A percentile compares a stretch with the other conserved stretches of the same genome.
Conservation (phyloP, 208 protist species). For the Leishmania tropica region DNA sequence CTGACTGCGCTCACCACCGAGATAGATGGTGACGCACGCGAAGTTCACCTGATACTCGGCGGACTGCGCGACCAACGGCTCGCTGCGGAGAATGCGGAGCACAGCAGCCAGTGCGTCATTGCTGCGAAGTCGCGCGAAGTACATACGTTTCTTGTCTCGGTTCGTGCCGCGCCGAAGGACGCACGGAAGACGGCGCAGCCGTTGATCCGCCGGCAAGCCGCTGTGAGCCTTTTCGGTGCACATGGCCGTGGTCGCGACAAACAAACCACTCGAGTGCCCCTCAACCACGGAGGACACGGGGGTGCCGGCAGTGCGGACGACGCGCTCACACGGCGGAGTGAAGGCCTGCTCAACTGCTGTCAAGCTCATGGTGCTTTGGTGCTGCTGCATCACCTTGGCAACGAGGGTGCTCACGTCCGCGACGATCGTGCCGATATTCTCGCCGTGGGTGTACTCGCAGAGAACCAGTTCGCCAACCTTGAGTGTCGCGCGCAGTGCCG, state of each 20-base stretch:
- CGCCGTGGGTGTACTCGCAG: slow-evolving; percentile 54
- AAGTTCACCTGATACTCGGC: slow-evolving; percentile 87
- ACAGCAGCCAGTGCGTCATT: slow-evolving; percentile 53
- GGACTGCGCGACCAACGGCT: slow-evolving; percentile 32
- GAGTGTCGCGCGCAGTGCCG: slow-evolving; percentile 32
- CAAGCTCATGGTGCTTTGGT: not conserved
- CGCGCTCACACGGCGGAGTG: slow-evolving; percentile 3
- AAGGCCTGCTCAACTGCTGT: not conserved
- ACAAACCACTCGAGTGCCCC: not conserved
- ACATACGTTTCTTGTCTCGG: slow-evolving; percentile 77
- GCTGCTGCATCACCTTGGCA: slow-evolving; percentile 7
- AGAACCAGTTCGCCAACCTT: slow-evolving; percentile 68
- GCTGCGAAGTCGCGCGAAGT: slow-evolving; percentile 69
- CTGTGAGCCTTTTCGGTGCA: slow-evolving; percentile 17
- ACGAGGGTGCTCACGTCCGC: slow-evolving; percentile 51
- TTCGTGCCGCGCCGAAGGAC: slow-evolving; percentile 74
- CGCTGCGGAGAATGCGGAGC: slow-evolving; percentile 38
- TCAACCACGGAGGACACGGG: not conserved
- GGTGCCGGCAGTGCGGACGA: not conserved
- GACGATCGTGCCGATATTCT: slow-evolving; percentile 58
- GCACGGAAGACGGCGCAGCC: slow-evolving; percentile 57
- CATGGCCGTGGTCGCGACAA: slow-evolving; percentile 8
- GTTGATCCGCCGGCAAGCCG: slow-evolving; percentile 28
- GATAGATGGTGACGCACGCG: slow-evolving; percentile 52
- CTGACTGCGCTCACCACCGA: slow-evolving; percentile 29